Conservation (phyloP, 73 alveolate species). For the Diophrys appendiculata region DNA sequence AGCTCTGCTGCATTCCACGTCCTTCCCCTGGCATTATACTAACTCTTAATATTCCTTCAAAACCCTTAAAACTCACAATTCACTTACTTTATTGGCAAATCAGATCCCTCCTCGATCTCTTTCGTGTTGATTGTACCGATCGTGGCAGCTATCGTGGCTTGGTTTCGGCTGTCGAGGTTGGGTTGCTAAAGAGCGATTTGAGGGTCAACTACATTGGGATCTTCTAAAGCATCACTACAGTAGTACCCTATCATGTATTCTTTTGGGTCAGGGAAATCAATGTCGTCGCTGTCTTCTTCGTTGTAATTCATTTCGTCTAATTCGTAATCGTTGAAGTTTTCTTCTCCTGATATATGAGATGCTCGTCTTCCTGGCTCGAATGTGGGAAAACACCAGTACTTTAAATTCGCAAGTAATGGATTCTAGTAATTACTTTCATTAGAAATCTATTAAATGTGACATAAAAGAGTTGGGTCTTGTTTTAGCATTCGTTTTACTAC, state of each 20-base stretch:
- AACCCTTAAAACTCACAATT: too few species aligned
- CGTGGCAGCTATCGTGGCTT: too few species aligned
- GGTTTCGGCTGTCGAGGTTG: too few species aligned
- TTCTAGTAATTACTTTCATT: neutral
- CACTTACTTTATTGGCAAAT: too few species aligned
- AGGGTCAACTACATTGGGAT: too few species aligned
- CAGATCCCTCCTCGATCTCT: neutral
- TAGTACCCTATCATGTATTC: neutral
- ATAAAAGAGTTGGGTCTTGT: neutral
- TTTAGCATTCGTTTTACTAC: neutral
- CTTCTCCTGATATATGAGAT: neutral
- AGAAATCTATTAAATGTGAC: neutral
- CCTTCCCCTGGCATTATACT: neutral
- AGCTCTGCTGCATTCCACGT: neutral
- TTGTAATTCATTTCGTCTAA: neutral
- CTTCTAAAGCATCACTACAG: too few species aligned
- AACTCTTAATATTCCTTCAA: too few species aligned
- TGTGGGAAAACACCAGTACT: neutral
- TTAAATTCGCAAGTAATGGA: neutral
- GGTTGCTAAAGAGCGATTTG: too few species aligned
- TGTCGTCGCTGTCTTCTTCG: neutral
- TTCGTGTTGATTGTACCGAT: too few species aligned
- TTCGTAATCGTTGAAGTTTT: neutral
- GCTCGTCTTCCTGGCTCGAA: neutral
- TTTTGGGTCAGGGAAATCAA: slow-evolving; percentile 1